Conservation (phyloP, 768 basidiomycete species). For the Trametes cubensis region DNA sequence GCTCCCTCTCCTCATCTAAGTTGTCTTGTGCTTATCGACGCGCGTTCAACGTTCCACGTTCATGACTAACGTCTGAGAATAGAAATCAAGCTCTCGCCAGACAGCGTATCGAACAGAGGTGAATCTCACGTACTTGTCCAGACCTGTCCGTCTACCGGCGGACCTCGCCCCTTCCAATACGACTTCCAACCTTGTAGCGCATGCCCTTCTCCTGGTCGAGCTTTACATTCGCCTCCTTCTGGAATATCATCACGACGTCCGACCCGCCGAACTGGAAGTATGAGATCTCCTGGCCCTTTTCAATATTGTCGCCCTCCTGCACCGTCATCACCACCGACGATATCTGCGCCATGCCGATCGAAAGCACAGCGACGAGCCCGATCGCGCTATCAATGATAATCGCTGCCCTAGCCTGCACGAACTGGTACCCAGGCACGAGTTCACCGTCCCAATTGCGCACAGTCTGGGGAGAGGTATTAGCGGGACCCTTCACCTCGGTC, state of each 20-base stretch:
- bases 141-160: no score
- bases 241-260: constrained; percentile 27
- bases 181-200: constrained; percentile 13
- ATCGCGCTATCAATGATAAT: constrained; percentile 25
- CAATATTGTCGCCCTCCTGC: constrained; percentile 12
- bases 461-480: no score
- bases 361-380: constrained; percentile 30
- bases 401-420: constrained; percentile 27
- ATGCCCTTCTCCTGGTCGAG: background rate
- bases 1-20: no score
- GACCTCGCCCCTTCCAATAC: no score
- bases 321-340: constrained; percentile 28
- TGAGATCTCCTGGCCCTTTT: constrained; percentile 25
- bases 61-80: no score
- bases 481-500: no score
- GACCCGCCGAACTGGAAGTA: constrained; percentile 26
- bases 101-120: no score
- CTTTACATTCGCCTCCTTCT: constrained; percentile 20
- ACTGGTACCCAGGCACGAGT: constrained; percentile 24
- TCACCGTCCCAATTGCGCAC: no score
- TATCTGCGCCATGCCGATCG: constrained; percentile 31
- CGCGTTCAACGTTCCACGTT: no score
- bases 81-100: no score
- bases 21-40: no score
- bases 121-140: no score